Evolutionary conservation across 2,329 filamentous ascomycete genomes (phyloP).

Genomic region (Pezicula neosporulosa): DNA sequence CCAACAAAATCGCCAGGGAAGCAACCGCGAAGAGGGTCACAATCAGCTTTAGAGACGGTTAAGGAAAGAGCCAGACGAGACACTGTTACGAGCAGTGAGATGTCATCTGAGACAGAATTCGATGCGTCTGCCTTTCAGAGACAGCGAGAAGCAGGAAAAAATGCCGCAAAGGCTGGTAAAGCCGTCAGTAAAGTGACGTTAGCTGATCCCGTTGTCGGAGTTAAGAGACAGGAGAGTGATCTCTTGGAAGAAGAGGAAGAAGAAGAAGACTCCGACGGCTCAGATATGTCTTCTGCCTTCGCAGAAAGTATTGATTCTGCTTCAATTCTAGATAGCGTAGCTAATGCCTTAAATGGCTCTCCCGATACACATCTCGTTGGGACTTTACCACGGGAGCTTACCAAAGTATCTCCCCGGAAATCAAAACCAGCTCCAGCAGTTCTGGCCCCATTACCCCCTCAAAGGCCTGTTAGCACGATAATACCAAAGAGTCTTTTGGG

Average conservation of each 20-base stretch:
- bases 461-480: conserved; percentile 62
- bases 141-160: conserved; percentile 57
- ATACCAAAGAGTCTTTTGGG: conserved; percentile 70
- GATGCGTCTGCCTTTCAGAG: conserved; percentile 64
- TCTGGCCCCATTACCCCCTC: conserved; percentile 66
- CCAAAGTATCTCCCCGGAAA: conserved; percentile 57
- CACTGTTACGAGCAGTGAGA: conserved; percentile 77
- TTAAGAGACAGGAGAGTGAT: conserved; percentile 31
- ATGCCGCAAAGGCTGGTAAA: conserved; percentile 51
- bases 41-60: conserved; percentile 66
- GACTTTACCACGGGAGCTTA: conserved; percentile 59
- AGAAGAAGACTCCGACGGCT: conserved; percentile 58
- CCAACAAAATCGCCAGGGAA: conserved; percentile 47
- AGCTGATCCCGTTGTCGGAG: conserved; percentile 37
- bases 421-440: conserved; percentile 53
- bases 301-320: conserved; percentile 66
- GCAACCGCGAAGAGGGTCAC: conserved; percentile 60
- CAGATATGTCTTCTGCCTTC: conserved; percentile 62
- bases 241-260: conserved; percentile 51
- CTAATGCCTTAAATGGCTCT: conserved; percentile 51
- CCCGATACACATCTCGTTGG: conserved; percentile 57
- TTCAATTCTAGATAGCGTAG: conserved; percentile 65
- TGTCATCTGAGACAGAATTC: conserved; percentile 79
- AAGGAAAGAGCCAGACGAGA: conserved; percentile 69
- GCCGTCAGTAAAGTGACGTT: conserved; percentile 50